phyloP scores from a whole-genome alignment of 2,329 filamentous ascomycete genomes.

The Penicillium corylophilum region DNA sequence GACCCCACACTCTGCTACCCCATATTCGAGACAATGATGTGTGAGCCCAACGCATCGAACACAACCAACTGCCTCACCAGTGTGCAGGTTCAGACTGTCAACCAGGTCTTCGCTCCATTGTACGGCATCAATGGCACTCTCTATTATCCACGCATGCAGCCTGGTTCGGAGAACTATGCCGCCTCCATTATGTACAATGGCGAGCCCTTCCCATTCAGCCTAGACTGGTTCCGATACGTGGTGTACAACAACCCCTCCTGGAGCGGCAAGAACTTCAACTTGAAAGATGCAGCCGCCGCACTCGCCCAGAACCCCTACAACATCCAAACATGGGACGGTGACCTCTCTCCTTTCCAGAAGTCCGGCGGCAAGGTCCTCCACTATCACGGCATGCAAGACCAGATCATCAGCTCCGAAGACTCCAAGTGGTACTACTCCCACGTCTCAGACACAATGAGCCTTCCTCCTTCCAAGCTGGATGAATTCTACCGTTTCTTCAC shows the following conservation, averaged over 20 bases:
- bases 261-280: constrained; percentile 38
- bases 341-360: constrained; percentile 49
- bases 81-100: constrained; percentile 31
- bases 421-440: constrained; percentile 54
- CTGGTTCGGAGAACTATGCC: constrained; percentile 30
- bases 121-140: constrained; percentile 32
- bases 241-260: constrained; percentile 44
- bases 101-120: constrained; percentile 33
- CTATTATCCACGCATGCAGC: constrained; percentile 38
- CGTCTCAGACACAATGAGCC: constrained; percentile 41
- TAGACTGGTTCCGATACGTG: constrained; percentile 48
- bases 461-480: constrained; percentile 33
- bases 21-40: constrained; percentile 33
- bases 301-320: constrained; percentile 47
- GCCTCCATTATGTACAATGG: constrained; percentile 37
- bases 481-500: constrained; percentile 51
- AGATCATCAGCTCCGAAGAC: constrained; percentile 53
- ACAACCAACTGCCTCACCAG: constrained; percentile 30
- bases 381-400: constrained; percentile 46
- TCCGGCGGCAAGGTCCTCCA: constrained; percentile 43
- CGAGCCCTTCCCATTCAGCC: constrained; percentile 36
- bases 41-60: constrained; percentile 18
- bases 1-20: constrained; percentile 38
- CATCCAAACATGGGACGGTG: constrained; percentile 50
- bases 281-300: constrained; percentile 39